phyloP scores from a whole-genome alignment of 192 early-diverging fungal genomes.

The Thamnidium elegans region DNA sequence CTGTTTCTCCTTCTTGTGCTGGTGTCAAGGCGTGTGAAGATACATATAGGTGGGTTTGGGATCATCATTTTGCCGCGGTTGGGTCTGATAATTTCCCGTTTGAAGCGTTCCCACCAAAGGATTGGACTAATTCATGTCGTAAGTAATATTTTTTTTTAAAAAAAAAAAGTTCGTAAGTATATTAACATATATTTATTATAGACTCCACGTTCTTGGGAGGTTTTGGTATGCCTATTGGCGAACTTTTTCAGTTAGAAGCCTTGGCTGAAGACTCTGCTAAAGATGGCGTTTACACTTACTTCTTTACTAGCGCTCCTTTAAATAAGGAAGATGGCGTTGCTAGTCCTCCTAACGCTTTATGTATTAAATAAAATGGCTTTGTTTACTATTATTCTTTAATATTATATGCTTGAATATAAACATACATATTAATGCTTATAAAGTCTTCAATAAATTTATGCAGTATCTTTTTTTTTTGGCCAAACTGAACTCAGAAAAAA shows the following conservation, averaged over 20 bases:
- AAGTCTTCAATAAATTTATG: too few relatives aligned
- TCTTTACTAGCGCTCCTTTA: slow-evolving; percentile 33
- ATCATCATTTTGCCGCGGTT: slow-evolving; percentile 34
- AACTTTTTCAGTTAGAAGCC: slow-evolving; percentile 29
- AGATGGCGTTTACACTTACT: slow-evolving; percentile 25
- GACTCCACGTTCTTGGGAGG: slow-evolving; percentile 30
- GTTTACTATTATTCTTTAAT: background rate
- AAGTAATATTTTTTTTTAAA: slow-evolving; percentile 6
- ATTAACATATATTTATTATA: background rate
- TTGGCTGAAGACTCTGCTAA: slow-evolving; percentile 27
- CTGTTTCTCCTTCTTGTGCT: background rate
- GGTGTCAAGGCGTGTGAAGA: slow-evolving; percentile 36
- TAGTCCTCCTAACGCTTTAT: slow-evolving; percentile 33
- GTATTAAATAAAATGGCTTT: slow-evolving; percentile 23
- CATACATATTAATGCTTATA: too few relatives aligned
- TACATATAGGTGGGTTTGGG: slow-evolving; percentile 31
- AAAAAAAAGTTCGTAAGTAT: too few relatives aligned
- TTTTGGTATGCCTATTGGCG: slow-evolving; percentile 35
- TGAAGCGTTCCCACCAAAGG: slow-evolving; percentile 26
- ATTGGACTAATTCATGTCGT: slow-evolving; percentile 20
- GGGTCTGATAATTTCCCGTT: slow-evolving; percentile 22
- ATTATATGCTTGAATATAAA: background rate
- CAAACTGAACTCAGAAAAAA: too few relatives aligned
- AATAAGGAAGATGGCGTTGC: slow-evolving; percentile 32
- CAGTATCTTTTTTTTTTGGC: too few relatives aligned